Base-by-base conservation (phyloP, 2,329 filamentous ascomycete genomes). In the Cercospora sojina region DNA sequence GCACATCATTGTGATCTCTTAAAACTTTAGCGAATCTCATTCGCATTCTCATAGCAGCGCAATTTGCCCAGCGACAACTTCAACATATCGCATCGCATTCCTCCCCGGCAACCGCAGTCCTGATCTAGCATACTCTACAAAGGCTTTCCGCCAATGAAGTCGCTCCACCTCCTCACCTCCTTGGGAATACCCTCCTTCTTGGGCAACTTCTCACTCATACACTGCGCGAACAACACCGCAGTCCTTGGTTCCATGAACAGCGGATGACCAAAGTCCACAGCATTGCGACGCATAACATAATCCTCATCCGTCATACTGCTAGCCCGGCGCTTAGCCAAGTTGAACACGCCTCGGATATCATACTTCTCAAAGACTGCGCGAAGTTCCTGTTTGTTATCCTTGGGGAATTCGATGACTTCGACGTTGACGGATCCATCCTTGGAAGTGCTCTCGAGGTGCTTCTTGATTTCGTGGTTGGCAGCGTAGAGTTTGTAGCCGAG, bases 191-290 rank as follows among this genome's bases (percentile, higher is more conserved):
- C 94, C 78, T 95, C 92, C 18, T 51, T 83, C 75, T 92, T 89
- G 68, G 95, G 95, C 59, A 99, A 86, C 85, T 98, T 99, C 85
- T 93, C 91, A 81, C 85, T 95, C 92, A 99, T 96, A 82, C 95
- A 98, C 80, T 92, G 91, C 69, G 95, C 93, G 77, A 98, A 98
- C 74, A 98, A 91, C 71, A 95, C 89, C 67, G 95, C 94, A 73
- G 95, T 99, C 93, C 95, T 94, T 63, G 93, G 92, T 84, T 98
- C 94, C 93, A 97, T 97, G 81, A 99, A 98, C 64, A 99, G 85
- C 58, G 95, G 95, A 32, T 98, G 93, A 74, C 94, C 94, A 79
- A 99, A 99, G 82, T 99, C 95, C 64, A 99, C 95, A 29, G 95
- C 95, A 77, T 99, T 99, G 78, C 95, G 88, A 32, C 74, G 76